Evolutionary conservation across 2,329 filamentous ascomycete genomes (phyloP).

Genomic region (Didymella glomerata): DNA sequence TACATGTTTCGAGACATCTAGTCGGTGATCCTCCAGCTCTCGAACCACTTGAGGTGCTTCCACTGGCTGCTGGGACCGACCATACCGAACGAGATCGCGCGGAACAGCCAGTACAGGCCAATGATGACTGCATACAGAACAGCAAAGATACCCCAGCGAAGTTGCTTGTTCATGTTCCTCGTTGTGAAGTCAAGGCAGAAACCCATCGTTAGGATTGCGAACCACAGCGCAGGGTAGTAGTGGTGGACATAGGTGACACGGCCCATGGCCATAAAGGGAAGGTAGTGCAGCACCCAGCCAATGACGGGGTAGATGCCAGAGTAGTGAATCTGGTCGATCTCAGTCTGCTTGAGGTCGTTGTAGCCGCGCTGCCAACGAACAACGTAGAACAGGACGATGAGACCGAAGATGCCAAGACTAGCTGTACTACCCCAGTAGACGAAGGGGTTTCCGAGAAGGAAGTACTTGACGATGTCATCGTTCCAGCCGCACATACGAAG

Average conservation of each 20-base stretch:
- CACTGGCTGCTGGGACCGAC: slow-evolving; percentile 83
- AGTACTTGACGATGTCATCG: slow-evolving; percentile 95
- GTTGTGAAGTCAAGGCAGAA: slow-evolving; percentile 89
- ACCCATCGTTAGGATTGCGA: slow-evolving; percentile 87
- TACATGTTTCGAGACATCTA: slow-evolving; percentile 36
- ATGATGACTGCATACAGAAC: slow-evolving; percentile 77
- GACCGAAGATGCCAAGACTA: slow-evolving; percentile 74
- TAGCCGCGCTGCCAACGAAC: slow-evolving; percentile 97
- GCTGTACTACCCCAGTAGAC: slow-evolving; percentile 95
- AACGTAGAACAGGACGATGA: slow-evolving; percentile 82
- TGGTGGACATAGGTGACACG: slow-evolving; percentile 99
- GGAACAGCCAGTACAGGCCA: slow-evolving; percentile 87
- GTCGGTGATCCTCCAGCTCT: slow-evolving; percentile 84
- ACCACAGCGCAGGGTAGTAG: slow-evolving; percentile 98
- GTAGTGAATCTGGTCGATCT: slow-evolving; percentile 96
- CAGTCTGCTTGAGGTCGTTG: slow-evolving; percentile 76
- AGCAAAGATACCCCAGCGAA: slow-evolving; percentile 76
- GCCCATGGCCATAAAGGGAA: slow-evolving; percentile 96
- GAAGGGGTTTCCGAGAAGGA: slow-evolving; percentile 93
- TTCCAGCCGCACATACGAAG: slow-evolving; percentile 99
- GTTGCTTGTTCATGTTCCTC: slow-evolving; percentile 67
- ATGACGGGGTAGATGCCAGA: slow-evolving; percentile 88
- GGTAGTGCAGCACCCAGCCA: slow-evolving; percentile 95
- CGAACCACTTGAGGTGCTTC: slow-evolving; percentile 92
- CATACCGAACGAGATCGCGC: slow-evolving; percentile 97